Percentiles rank a stretch among this genome's conserved stretches.
phyloP scores from a whole-genome alignment of 2,329 filamentous ascomycete genomes.

The Trichoderma endophyticum region DNA sequence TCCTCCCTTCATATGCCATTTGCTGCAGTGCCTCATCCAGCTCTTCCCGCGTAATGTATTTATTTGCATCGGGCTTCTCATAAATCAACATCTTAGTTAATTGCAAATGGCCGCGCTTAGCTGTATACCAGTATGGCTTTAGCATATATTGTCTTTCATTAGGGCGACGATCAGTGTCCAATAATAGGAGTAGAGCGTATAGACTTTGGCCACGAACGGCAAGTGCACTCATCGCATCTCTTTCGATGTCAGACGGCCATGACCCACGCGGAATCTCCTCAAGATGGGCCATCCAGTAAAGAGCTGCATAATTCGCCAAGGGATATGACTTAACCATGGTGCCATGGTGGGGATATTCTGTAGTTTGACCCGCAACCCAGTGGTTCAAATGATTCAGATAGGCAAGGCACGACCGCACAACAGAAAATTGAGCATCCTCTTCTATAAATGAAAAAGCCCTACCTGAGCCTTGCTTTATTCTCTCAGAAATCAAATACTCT shows the following conservation, averaged over 20 bases:
- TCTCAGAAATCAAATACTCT: not conserved
- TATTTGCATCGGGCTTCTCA: not conserved
- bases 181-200: too few species aligned
- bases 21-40: not conserved
- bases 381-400: not conserved
- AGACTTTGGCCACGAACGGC: not conserved
- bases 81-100: not conserved
- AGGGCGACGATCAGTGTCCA: too few species aligned
- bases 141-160: too few species aligned
- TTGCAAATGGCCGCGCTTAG: not conserved
- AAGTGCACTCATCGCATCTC: not conserved
- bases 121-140: not conserved
- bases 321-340: not conserved
- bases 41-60: not conserved
- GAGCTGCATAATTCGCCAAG: not conserved
- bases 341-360: fast-evolving
- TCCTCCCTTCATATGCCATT: not conserved
- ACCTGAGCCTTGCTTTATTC: not conserved
- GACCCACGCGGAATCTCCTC: not conserved
- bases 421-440: not conserved
- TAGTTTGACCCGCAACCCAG: fast-evolving
- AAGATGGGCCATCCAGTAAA: not conserved
- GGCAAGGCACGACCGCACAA: not conserved
- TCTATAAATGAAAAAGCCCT: not conserved
- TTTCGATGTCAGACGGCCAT: not conserved